A percentile compares a stretch with the other conserved stretches of the same genome.
Evolutionary conservation across 2,329 filamentous ascomycete species (phyloP).

Genomic region (Fusarium denticulatum): DNA sequence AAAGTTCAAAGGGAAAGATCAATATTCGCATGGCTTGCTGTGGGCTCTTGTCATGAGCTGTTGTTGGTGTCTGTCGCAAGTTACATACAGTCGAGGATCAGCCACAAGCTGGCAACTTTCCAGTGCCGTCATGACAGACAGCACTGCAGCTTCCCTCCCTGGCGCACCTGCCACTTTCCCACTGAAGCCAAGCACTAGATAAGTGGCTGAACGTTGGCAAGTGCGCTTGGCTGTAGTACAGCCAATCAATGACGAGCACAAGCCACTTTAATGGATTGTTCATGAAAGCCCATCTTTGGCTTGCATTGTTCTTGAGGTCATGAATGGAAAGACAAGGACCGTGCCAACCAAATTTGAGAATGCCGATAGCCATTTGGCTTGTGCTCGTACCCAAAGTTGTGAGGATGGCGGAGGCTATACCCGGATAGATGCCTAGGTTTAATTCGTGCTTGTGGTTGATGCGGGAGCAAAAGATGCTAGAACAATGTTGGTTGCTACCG

Average conservation of each 20-base stretch:
- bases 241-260: conserved; percentile 34
- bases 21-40: conserved; percentile 4
- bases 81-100: conserved; percentile 21
- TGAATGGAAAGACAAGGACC: conserved; percentile 19
- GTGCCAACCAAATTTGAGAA: conserved; percentile 19
- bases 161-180: conserved; percentile 8
- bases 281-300: not conserved
- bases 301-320: conserved; percentile 35
- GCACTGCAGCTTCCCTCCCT: conserved; percentile 7
- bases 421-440: not conserved
- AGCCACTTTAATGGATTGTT: conserved; percentile 17
- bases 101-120: conserved; percentile 42
- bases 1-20: not conserved
- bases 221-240: conserved; percentile 32
- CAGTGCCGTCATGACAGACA: conserved; percentile 33
- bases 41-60: conserved; percentile 21
- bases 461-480: not conserved
- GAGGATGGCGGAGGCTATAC: not conserved
- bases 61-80: conserved; percentile 34
- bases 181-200: not conserved
- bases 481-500: not conserved
- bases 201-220: conserved; percentile 24
- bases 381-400: not conserved
- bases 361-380: conserved; percentile 2
- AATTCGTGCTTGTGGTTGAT: not conserved